Percentiles rank a stretch among this genome's conserved stretches.
Evolutionary conservation across 2,329 filamentous ascomycete species (phyloP).

Genomic region (Aspergillus versicolor): DNA sequence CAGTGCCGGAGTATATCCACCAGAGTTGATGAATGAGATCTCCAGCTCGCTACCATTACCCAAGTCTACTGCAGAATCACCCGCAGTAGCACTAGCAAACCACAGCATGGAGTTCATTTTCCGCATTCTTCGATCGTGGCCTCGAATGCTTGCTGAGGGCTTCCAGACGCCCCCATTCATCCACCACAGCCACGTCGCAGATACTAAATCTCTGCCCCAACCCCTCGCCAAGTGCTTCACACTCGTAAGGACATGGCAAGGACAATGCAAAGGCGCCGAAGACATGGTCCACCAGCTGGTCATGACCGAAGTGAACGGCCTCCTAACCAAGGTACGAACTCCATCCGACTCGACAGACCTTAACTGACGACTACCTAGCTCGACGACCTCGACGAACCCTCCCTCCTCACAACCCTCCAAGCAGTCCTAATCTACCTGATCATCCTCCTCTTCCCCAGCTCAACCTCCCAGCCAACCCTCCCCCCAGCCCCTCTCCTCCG

Average conservation of each 20-base stretch:
- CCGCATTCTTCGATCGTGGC: constrained; percentile 3
- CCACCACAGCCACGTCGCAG: background rate
- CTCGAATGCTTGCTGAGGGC: background rate
- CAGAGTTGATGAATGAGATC: background rate
- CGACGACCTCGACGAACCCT: background rate
- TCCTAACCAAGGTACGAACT: background rate
- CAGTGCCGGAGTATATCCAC: background rate
- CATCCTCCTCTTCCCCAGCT: constrained; percentile 1
- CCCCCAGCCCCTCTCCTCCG: background rate
- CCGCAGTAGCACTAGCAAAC: background rate
- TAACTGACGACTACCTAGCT: too few relatives aligned
- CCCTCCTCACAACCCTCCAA: constrained; percentile 1
- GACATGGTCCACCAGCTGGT: background rate
- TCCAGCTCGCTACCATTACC: background rate
- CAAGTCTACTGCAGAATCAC: background rate
- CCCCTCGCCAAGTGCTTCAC: constrained; percentile 2
- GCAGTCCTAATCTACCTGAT: background rate
- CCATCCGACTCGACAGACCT: background rate
- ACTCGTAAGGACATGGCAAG: constrained; percentile 5
- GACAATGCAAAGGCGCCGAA: background rate
- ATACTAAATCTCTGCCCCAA: background rate
- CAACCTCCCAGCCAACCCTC: background rate
- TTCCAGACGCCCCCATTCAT: constrained; percentile 3
- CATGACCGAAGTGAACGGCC: background rate
- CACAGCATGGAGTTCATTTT: constrained; percentile 10